These are phyloP conservation scores for Neostapfia colusana DNA, from an alignment of 176 grass and related monocot genomes.

Conservation along the genomic window DNA sequence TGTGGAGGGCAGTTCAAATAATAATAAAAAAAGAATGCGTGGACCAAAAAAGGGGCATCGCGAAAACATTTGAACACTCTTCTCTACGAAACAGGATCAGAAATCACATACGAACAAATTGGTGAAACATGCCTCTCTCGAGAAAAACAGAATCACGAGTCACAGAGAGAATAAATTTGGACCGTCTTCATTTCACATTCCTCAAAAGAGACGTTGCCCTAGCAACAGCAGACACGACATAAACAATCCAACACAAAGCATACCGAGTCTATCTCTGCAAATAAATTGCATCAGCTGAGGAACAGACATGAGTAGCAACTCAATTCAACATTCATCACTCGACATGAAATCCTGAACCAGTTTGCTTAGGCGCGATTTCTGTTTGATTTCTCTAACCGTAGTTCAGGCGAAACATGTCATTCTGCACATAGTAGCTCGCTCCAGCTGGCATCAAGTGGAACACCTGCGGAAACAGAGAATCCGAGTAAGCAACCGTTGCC, in stretches of 20 bases:
- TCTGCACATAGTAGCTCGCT: slow-evolving; percentile 56
- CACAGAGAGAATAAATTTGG: neutral
- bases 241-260: slow-evolving; percentile 29
- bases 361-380: neutral
- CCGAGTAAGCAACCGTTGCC: neutral
- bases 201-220: slow-evolving; percentile 33
- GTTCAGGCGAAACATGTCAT: slow-evolving; percentile 73
- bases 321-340: slow-evolving; percentile 20
- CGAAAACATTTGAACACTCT: no score
- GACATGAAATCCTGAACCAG: slow-evolving; percentile 20
- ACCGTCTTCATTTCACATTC: slow-evolving; percentile 36
- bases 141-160: neutral
- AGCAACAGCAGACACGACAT: slow-evolving; percentile 6
- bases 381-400: slow-evolving; percentile 49
- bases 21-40: no score
- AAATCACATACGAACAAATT: neutral
- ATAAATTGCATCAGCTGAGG: slow-evolving; percentile 21
- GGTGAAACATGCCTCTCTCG: neutral
- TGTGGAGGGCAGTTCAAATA: no score
- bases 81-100: no score
- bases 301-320: slow-evolving; percentile 19
- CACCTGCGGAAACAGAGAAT: slow-evolving; percentile 35
- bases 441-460: slow-evolving; percentile 63
- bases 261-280: slow-evolving; percentile 37
- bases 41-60: no score